Evolutionary conservation across 108 stramenopile genomes (phyloP).

Genomic region (Aurantiochytrium sp.): DNA sequence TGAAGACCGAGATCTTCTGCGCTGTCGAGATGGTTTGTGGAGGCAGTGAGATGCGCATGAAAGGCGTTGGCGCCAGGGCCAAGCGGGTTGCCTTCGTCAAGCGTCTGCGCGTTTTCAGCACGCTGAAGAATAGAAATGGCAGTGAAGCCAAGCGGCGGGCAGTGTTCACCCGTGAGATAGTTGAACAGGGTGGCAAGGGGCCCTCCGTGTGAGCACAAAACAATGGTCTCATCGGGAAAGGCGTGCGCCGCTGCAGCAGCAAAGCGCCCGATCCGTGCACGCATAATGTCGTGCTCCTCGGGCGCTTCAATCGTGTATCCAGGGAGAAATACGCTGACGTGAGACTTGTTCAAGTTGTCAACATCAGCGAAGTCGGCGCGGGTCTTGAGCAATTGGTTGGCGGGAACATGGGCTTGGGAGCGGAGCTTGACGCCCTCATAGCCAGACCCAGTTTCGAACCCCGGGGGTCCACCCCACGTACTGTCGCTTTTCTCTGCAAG

Average conservation of each 20-base stretch:
- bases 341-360: neutral
- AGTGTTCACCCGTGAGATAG: neutral
- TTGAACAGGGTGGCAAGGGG: neutral
- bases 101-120: neutral
- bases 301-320: neutral
- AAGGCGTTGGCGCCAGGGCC: neutral
- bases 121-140: neutral
- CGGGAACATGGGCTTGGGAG: neutral
- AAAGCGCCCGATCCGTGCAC: neutral
- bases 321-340: neutral
- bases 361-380: neutral
- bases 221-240: neutral
- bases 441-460: neutral
- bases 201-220: neutral
- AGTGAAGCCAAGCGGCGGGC: neutral
- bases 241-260: neutral
- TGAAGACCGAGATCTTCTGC: neutral
- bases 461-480: neutral
- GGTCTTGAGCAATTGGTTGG: neutral
- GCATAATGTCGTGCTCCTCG: neutral
- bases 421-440: neutral
- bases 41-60: neutral
- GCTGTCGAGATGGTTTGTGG: neutral
- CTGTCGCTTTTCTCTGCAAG: neutral
- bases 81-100: neutral